Percentiles rank a stretch among this genome's conserved stretches.
Conservation (phyloP, 1,284 basidiomycete species). For the Afroboletus lepidellus region DNA sequence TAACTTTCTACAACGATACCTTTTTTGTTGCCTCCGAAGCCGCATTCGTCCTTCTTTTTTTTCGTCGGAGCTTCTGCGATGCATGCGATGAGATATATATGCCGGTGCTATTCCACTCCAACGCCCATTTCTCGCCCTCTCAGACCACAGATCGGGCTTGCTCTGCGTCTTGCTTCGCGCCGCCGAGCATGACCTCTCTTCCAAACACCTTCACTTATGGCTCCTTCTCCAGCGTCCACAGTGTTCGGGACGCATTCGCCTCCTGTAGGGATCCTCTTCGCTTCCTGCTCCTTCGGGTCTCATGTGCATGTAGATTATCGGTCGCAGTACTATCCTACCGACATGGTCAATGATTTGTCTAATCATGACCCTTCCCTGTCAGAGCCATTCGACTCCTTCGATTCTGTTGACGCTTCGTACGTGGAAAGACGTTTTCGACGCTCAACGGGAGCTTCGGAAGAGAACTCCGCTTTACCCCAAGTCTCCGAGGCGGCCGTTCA, state of each 20-base stretch:
- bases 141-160: background rate
- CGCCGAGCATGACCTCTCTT: conserved; percentile 39
- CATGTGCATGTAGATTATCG: conserved; percentile 50
- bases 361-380: conserved; percentile 33
- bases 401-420: conserved; percentile 7
- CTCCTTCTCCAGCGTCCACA: conserved; percentile 51
- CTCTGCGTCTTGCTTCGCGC: background rate
- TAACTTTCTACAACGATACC: background rate
- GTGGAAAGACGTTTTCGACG: background rate
- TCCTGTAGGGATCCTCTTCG: conserved; percentile 45
- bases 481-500: conserved; percentile 42
- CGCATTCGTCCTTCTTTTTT: background rate
- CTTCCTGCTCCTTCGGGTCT: conserved; percentile 3
- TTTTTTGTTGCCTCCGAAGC: background rate
- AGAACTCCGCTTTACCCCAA: conserved; percentile 21
- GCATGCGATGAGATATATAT: conserved; percentile 2
- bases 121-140: background rate
- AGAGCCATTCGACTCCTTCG: conserved; percentile 24
- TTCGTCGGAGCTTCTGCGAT: conserved; percentile 22
- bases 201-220: conserved; percentile 48
- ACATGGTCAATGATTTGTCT: conserved; percentile 36
- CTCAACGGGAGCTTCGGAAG: conserved; percentile 6
- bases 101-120: background rate
- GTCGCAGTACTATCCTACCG: conserved; percentile 60
- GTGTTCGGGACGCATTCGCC: conserved; percentile 51